These are phyloP conservation scores for Tuber calosporum DNA, from an alignment of 495 filamentous ascomycete species.

Conservation along the genomic window DNA sequence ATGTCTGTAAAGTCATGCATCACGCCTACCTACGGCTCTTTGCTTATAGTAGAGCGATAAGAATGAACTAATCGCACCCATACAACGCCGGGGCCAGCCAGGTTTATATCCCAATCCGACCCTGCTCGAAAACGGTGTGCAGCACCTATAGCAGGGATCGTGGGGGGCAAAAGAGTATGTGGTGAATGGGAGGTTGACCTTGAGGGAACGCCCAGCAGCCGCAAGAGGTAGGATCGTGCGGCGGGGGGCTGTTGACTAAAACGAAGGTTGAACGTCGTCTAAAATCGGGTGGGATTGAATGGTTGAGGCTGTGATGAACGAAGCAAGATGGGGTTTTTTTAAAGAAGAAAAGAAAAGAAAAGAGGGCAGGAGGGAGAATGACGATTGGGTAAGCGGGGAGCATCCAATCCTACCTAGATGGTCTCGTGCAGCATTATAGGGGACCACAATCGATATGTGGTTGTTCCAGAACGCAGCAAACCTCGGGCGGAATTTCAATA, in stretches of 20 bases:
- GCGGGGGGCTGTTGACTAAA: neutral
- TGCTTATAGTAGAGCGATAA: slow-evolving; percentile 10
- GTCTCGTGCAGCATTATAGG: slow-evolving; percentile 46
- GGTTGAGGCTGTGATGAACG: slow-evolving; percentile 35
- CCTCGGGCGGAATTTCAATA: neutral
- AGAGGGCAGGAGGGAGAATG: slow-evolving; percentile 4
- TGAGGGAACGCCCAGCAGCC: neutral
- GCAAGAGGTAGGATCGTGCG: neutral
- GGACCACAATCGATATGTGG: slow-evolving; percentile 47
- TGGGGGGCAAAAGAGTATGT: neutral
- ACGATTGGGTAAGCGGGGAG: slow-evolving; percentile 14
- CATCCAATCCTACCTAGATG: slow-evolving; percentile 49
- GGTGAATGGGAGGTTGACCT: neutral
- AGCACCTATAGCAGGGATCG: neutral
- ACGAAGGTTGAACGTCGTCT: neutral
- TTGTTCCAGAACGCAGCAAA: slow-evolving; percentile 46
- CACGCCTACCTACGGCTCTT: slow-evolving; percentile 15
- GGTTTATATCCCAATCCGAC: slow-evolving; percentile 21
- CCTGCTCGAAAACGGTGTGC: neutral
- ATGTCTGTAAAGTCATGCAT: slow-evolving; percentile 2
- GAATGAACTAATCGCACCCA: neutral
- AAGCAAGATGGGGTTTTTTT: neutral
- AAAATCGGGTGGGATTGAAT: slow-evolving; percentile 15
- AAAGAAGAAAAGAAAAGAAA: slow-evolving; percentile 15
- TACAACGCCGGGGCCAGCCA: slow-evolving; percentile 4